Percentiles rank a stretch among this genome's conserved stretches.
Conservation (phyloP, 2,329 filamentous ascomycete species). For the Triangularia verruculosa region DNA sequence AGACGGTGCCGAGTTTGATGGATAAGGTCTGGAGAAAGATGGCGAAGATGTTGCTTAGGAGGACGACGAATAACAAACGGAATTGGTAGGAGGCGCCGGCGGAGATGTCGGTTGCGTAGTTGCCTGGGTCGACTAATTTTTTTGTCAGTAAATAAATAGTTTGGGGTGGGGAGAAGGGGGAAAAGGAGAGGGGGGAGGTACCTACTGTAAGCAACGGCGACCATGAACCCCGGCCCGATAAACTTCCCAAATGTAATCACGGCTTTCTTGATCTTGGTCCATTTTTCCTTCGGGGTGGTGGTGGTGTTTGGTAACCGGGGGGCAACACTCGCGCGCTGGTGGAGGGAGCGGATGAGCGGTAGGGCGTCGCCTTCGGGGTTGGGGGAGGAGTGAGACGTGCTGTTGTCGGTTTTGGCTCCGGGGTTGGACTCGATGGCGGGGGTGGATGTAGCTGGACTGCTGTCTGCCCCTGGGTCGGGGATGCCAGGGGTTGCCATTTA, state of each 20-base stretch:
- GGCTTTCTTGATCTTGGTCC: conserved; percentile 24
- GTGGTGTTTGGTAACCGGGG: too few relatives aligned
- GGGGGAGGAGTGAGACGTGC: not conserved
- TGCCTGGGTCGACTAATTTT: conserved; percentile 54
- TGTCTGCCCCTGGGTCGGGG: not conserved
- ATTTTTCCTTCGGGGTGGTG: not conserved
- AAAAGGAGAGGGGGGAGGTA: conserved; percentile 9
- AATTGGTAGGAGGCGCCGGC: conserved; percentile 66
- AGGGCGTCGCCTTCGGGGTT: not conserved
- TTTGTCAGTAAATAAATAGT: not conserved
- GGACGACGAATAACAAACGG: conserved; percentile 63
- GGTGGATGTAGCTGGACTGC: not conserved
- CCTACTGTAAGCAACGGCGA: conserved; percentile 57
- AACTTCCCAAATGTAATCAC: conserved; percentile 53
- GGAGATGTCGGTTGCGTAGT: conserved; percentile 68
- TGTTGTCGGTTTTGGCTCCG: not conserved
- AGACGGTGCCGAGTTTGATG: conserved; percentile 68
- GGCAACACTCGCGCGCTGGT: not conserved
- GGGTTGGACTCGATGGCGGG: not conserved
- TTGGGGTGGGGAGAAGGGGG: not conserved
- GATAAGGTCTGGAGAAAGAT: conserved; percentile 67
- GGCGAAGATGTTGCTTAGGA: conserved; percentile 68
- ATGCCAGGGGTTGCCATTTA: not conserved
- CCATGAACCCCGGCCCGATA: conserved; percentile 66
- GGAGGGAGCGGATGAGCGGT: not conserved